Conservation (phyloP, 2,329 filamentous ascomycete species). For the Phialophora tarda region DNA sequence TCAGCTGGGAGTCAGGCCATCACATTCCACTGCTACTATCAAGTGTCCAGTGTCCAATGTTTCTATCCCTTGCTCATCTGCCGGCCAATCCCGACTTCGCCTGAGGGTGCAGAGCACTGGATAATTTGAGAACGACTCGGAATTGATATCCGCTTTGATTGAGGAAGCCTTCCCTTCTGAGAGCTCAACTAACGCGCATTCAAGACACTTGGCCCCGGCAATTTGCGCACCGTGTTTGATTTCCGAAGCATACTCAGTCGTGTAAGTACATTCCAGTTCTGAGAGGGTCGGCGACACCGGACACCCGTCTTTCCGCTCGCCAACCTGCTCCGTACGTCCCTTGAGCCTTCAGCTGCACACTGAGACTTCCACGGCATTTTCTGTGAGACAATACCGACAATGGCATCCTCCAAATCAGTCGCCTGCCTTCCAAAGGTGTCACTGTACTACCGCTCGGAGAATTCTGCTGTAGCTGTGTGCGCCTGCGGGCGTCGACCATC, state of each 20-base stretch:
- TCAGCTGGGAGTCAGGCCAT: not conserved
- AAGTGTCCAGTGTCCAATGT: not conserved
- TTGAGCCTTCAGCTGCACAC: not conserved
- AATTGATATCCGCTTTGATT: not conserved
- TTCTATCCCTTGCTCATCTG: not conserved
- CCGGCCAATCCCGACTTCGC: not conserved
- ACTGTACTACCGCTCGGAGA: constrained; percentile 27
- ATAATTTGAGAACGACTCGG: not conserved
- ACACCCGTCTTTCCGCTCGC: not conserved
- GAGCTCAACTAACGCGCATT: not conserved
- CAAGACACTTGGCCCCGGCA: not conserved
- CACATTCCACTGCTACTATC: not conserved
- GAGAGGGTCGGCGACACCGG: not conserved
- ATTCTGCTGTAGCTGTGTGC: constrained; percentile 25
- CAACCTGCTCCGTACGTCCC: not conserved
- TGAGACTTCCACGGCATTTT: constrained; percentile 11
- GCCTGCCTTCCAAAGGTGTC: constrained; percentile 13
- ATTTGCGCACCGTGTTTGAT: not conserved
- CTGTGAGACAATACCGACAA: constrained; percentile 13
- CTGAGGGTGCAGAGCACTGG: not conserved
- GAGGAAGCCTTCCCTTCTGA: not conserved
- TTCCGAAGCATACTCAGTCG: not conserved
- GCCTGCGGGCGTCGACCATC: constrained; percentile 7
- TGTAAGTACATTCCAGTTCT: not conserved
- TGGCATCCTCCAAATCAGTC: not conserved